A percentile compares a stretch with the other conserved stretches of the same genome.
Conservation (phyloP, 2,329 filamentous ascomycete species). For the Kalmusia sp. region DNA sequence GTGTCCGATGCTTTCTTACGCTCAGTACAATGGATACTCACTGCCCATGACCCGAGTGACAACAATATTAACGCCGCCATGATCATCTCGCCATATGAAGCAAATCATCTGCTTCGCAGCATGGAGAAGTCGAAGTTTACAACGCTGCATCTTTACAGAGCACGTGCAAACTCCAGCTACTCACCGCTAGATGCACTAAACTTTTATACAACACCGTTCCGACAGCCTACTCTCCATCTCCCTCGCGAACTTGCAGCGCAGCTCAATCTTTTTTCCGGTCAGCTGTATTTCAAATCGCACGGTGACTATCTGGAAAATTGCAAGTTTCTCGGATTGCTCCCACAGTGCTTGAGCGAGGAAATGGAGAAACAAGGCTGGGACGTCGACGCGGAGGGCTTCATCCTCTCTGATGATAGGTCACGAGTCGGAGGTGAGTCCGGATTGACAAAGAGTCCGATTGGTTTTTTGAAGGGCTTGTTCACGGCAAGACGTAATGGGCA, state of each 20-base stretch:
- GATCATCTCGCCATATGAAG: conserved; percentile 68
- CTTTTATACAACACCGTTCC: conserved; percentile 50
- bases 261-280: conserved; percentile 72
- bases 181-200: conserved; percentile 54
- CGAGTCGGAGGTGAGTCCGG: too few species aligned
- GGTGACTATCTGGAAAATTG: conserved; percentile 63
- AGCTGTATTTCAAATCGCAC: conserved; percentile 66
- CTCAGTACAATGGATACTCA: conserved; percentile 62
- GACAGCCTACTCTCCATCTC: conserved; percentile 9
- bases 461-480: neutral
- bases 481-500: neutral
- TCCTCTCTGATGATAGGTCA: too few species aligned
- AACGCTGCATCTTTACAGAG: conserved; percentile 60
- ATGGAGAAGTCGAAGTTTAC: conserved; percentile 49
- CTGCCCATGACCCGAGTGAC: neutral
- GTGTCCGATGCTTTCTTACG: conserved; percentile 58
- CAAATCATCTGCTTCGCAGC: conserved; percentile 54
- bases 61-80: conserved; percentile 45
- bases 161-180: conserved; percentile 50
- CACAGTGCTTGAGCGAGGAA: neutral
- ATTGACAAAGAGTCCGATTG: neutral
- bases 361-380: too few species aligned
- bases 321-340: conserved; percentile 57
- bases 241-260: conserved; percentile 48
- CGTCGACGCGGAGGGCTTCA: neutral